A percentile compares a stretch with the other conserved stretches of the same genome.
Evolutionary conservation across 2,329 filamentous ascomycete species (phyloP).

Genomic region (Neofusicoccum cordaticola): DNA sequence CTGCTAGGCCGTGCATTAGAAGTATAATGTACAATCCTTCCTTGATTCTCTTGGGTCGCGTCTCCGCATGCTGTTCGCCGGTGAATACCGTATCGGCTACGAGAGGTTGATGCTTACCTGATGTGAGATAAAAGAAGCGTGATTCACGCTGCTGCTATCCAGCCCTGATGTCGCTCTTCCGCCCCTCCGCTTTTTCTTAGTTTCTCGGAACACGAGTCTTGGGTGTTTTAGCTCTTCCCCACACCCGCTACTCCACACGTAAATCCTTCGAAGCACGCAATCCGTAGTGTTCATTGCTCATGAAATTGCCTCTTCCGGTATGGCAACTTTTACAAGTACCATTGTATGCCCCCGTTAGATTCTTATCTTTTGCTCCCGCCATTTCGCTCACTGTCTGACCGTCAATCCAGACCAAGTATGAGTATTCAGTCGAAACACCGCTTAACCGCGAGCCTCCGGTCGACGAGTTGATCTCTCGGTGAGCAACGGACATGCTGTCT

Average conservation of each 20-base stretch:
- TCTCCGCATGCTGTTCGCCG: not conserved
- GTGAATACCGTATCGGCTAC: not conserved
- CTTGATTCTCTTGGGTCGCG: not conserved
- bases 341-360: not conserved
- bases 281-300: not conserved
- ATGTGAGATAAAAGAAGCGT: not conserved
- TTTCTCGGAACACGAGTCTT: too few relatives aligned
- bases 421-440: constrained; percentile 45
- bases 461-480: constrained; percentile 45
- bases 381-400: not conserved
- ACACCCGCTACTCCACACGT: not conserved
- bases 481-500: not conserved
- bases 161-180: not conserved
- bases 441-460: constrained; percentile 50
- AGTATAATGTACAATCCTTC: not conserved
- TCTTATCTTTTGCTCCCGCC: not conserved
- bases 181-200: not conserved
- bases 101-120: not conserved
- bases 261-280: not conserved
- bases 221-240: not conserved
- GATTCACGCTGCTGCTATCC: not conserved
- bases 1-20: constrained; percentile 1
- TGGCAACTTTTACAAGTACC: not conserved
- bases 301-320: not conserved
- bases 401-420: constrained; percentile 18